Base-by-base conservation (phyloP, 768 basidiomycete species). In the Serendipita sp. region DNA sequence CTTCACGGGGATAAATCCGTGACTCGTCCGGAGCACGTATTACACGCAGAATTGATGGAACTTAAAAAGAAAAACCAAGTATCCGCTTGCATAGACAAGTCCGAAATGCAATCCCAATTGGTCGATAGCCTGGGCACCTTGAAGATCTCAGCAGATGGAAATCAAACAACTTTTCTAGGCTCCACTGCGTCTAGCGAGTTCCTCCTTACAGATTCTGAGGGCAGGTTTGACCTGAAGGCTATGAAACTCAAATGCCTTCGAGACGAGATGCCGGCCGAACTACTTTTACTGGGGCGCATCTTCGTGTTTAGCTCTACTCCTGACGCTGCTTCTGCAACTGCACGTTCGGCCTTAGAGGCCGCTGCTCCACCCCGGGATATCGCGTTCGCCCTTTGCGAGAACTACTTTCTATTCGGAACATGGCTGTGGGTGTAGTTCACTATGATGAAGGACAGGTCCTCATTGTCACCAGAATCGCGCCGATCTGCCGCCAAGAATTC, bases 11-110 rank as follows among this genome's bases (percentile, higher is more conserved):
- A 58, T 33, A 58, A 28, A n/a, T 58, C 53, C 9, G 53, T 58
- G 11, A 31, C 31, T 22, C 24, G 31, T 11, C 53, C 53, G 17
- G 53, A 58, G 33, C 53, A 58, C 30, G 33, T 58, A n/a, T 31
- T 58, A n/a, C 53, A 58, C 20, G 53, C 53, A 9, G 53, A 58
- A 31, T 31, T 58, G 22, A 58, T 58, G 24, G 53, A 58, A 58
- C 53, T 58, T 24, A 58, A 58, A 34, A 28, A 58, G 26, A 58
- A 58, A 20, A 58, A 58, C 53, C 24, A 58, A 31, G 53, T 58
- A 24, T 22, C 53, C 5, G 53, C 53, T 9, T 58, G 53, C 53
- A 58, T 58, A 28, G 53, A 58, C 53, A 58, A 58, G 33, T 24
- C 53, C n/a, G 53, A 58, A 4, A 58, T 58, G 53, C 53, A 26